phyloP scores from a whole-genome alignment of 2,329 filamentous ascomycete species.

The Verticillium isaacii region DNA sequence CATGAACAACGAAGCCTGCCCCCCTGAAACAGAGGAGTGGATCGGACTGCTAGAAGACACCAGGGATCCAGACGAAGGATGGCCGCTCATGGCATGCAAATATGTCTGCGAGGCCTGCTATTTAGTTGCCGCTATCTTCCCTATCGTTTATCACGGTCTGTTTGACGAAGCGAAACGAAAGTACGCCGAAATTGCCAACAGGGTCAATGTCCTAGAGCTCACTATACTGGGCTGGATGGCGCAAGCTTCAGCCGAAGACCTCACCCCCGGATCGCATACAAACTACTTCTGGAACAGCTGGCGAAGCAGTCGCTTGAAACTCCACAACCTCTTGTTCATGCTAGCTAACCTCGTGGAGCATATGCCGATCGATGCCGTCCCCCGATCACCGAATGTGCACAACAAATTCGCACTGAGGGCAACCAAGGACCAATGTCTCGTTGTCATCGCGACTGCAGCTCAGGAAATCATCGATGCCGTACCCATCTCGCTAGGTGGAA shows the following conservation, averaged over 20 bases:
- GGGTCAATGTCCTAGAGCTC: conserved; percentile 21
- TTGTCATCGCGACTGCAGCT: conserved; percentile 19
- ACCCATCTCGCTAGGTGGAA: conserved; percentile 18
- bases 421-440: not conserved
- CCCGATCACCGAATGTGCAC: not conserved
- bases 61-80: not conserved
- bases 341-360: conserved; percentile 31
- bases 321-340: conserved; percentile 25
- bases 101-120: conserved; percentile 6
- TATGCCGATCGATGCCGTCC: conserved; percentile 8
- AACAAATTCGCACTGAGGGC: not conserved
- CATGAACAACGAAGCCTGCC: conserved; percentile 24
- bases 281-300: conserved; percentile 27
- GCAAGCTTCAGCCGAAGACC: conserved; percentile 17
- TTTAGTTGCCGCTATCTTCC: conserved; percentile 5
- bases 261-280: conserved; percentile 8
- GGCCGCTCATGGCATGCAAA: not conserved
- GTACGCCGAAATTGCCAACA: conserved; percentile 11
- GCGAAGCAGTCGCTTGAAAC: conserved; percentile 26
- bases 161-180: not conserved
- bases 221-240: conserved; percentile 20
- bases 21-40: conserved; percentile 30
- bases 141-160: not conserved
- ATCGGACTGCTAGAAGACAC: conserved; percentile 20
- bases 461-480: conserved; percentile 22